Base-by-base conservation (phyloP, 202 grass and related monocot genomes). In the Panicum virgatum region DNA sequence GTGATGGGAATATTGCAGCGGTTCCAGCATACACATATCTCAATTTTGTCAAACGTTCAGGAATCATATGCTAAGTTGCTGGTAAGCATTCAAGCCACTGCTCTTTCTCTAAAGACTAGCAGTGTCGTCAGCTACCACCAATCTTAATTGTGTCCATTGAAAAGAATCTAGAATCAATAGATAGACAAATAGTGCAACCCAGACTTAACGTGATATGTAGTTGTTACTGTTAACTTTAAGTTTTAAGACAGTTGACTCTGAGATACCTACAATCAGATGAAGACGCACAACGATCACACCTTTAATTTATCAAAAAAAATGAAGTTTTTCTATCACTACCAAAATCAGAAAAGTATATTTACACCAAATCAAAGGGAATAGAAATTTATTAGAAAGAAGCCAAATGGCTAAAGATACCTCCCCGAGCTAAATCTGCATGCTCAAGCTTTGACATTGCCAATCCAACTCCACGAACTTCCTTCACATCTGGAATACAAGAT, bases 381-480 rank as follows among this genome's bases (percentile, higher is more conserved):
- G 73, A 45, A 39, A 72, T 39, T 48, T 62, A 80, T 15, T 8
- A 44, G 36, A 65, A 69, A 78, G 29, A 68, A 69, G 19, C 25
- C 12, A 10, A 77, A 61, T n/a, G 73, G 69, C 34, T 39, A 65
- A 80, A 80, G 22, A 70, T 90, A 94, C 92, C 88, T 89, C 79
- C 81, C 30, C 60, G 80, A 58, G 7, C 56, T 39, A 84, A 70
- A 63, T 89, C 89, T 78, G 77, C 81, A 83, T 72, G 83, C 67
- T 94, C 92, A 80, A 97, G 94, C 71, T 82, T 90, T 74, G 90
- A 89, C 75, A 98, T 48, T 79, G 92, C 85, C 72, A 98, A 85
- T 25, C 96, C 96, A 83, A 98, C 82, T 73, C 96, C 96, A 57
- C 96, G 84, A 84, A 98, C 90, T 95, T 98, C 92, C 88, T 93